Evolutionary conservation across 2,329 filamentous ascomycete genomes (phyloP).

Genomic region (Trichoderma sp.): DNA sequence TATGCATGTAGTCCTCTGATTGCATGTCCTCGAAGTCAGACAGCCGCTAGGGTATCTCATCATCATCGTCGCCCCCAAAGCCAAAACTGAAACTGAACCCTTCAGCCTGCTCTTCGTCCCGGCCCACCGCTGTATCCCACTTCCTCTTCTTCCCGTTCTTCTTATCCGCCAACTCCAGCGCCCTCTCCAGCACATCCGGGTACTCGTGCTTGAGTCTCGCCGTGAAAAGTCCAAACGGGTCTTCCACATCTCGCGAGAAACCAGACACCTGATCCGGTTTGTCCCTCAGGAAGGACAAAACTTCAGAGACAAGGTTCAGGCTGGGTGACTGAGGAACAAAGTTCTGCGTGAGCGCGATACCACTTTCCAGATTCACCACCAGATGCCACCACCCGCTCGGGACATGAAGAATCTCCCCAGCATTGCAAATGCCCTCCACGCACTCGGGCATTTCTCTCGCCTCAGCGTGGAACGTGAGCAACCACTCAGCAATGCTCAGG

Average conservation of each 20-base stretch:
- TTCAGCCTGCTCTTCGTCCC: constrained; percentile 39
- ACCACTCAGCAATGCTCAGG: constrained; percentile 94
- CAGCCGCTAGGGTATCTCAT: constrained; percentile 43
- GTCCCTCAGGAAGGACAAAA: constrained; percentile 77
- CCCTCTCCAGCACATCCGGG: constrained; percentile 68
- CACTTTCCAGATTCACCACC: constrained; percentile 83
- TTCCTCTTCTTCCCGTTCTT: constrained; percentile 73
- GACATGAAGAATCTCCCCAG: constrained; percentile 88
- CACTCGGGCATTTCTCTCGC: constrained; percentile 77
- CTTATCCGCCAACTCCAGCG: constrained; percentile 65
- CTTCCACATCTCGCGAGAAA: constrained; percentile 70
- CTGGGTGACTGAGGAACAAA: constrained; percentile 72
- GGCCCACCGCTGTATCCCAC: constrained; percentile 75
- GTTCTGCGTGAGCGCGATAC: constrained; percentile 92
- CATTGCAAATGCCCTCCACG: constrained; percentile 78
- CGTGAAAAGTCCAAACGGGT: constrained; percentile 76
- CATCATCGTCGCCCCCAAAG: constrained; percentile 54
- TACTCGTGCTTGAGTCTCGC: constrained; percentile 64
- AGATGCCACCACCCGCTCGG: constrained; percentile 97
- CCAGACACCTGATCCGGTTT: constrained; percentile 86
- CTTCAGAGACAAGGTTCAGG: constrained; percentile 66
- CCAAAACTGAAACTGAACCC: constrained; percentile 49
- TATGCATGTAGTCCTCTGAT: neutral
- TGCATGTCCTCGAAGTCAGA: neutral
- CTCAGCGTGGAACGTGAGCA: constrained; percentile 84